phyloP scores from a whole-genome alignment of 1,284 basidiomycete species.

The Amylostereum areolatum region DNA sequence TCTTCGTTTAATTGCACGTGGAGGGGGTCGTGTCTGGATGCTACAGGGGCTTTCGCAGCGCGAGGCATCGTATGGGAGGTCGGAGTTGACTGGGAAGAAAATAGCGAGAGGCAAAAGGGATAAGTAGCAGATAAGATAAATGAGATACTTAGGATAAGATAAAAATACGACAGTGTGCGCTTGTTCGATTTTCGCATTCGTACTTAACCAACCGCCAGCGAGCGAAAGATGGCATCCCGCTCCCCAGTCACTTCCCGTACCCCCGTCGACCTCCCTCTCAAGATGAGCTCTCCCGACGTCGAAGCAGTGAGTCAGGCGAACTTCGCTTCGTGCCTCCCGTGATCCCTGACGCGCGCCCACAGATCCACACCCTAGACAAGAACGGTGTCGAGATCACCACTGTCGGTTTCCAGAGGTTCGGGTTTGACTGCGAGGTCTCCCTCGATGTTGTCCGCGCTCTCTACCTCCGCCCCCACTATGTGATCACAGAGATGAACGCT shows the following conservation, averaged over 20 bases:
- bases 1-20: slow-evolving; percentile 77
- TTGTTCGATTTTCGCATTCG: no score
- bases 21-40: slow-evolving; percentile 79
- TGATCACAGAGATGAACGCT: slow-evolving; percentile 38
- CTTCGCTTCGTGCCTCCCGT: neutral
- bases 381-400: slow-evolving; percentile 68
- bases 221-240: no score
- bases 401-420: slow-evolving; percentile 80
- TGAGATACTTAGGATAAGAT: no score
- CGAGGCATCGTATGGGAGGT: slow-evolving; percentile 54
- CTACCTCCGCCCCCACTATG: slow-evolving; percentile 81
- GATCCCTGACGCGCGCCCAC: slow-evolving; percentile 6
- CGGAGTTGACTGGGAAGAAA: neutral
- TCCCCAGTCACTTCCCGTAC: no score
- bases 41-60: slow-evolving; percentile 42
- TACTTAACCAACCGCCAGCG: no score
- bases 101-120: neutral
- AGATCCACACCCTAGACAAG: slow-evolving; percentile 67
- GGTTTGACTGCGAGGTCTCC: slow-evolving; percentile 81
- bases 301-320: slow-evolving; percentile 9
- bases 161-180: no score
- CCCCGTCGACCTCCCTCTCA: neutral
- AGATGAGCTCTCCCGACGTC: slow-evolving; percentile 10
- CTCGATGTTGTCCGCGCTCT: slow-evolving; percentile 76
- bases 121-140: no score